phyloP scores from a whole-genome alignment of 768 basidiomycete species.

The Termitomyces sp. region DNA sequence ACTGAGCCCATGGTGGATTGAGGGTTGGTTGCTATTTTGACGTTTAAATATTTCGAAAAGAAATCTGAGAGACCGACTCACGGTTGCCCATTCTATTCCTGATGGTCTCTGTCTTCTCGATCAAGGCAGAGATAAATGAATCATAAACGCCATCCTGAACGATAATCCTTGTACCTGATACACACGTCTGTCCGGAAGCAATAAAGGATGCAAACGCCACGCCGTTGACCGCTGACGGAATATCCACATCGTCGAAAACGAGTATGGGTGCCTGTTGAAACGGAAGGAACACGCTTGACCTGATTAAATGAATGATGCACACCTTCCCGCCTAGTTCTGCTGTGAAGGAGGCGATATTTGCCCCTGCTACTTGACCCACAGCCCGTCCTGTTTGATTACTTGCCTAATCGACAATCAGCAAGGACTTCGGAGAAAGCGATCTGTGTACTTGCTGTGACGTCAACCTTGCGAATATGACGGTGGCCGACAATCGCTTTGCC shows the following conservation, averaged over 20 bases:
- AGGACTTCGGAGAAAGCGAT: neutral
- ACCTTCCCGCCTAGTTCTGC: slow-evolving; percentile 89
- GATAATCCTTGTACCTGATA: slow-evolving; percentile 84
- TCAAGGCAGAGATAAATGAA: slow-evolving; percentile 54
- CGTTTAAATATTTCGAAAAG: neutral
- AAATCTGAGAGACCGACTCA: slow-evolving; percentile 27
- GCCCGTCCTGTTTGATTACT: slow-evolving; percentile 74
- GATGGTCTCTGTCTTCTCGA: slow-evolving; percentile 60
- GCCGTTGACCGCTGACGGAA: slow-evolving; percentile 74
- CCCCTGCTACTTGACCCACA: slow-evolving; percentile 67
- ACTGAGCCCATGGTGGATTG: slow-evolving; percentile 76
- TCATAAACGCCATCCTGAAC: slow-evolving; percentile 69
- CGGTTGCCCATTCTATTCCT: slow-evolving; percentile 73
- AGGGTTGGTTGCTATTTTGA: slow-evolving; percentile 55
- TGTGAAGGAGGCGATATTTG: slow-evolving; percentile 69
- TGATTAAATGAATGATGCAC: slow-evolving; percentile 4
- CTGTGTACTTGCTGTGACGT: slow-evolving; percentile 59
- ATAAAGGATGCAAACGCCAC: slow-evolving; percentile 80
- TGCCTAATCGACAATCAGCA: slow-evolving; percentile 39
- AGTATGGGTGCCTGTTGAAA: slow-evolving; percentile 64
- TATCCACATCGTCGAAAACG: slow-evolving; percentile 74
- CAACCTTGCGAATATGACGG: slow-evolving; percentile 70
- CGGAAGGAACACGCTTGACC: neutral
- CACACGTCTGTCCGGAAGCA: slow-evolving; percentile 86
- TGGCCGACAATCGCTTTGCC: slow-evolving; percentile 64